These are phyloP conservation scores for Raffaelea deltoideospora DNA, from an alignment of 2,329 filamentous ascomycete species.

Conservation along the genomic window DNA sequence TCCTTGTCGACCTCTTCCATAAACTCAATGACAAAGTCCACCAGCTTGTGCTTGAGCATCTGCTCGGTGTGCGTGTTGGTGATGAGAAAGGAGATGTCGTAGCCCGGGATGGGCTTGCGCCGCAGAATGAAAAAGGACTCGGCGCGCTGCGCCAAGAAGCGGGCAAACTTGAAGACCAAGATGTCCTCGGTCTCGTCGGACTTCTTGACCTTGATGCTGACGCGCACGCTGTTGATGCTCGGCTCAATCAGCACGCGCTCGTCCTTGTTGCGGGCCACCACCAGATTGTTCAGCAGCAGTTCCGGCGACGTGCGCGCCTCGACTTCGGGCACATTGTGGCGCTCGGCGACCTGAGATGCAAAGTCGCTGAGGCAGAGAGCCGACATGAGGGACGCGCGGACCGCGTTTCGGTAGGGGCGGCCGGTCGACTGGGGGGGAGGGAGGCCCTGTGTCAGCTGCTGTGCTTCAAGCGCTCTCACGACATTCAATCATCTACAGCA, in stretches of 20 bases:
- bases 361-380: slow-evolving; percentile 93
- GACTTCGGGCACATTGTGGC: slow-evolving; percentile 96
- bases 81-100: slow-evolving; percentile 97
- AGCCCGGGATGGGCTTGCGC: slow-evolving; percentile 93
- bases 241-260: slow-evolving; percentile 94
- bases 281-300: slow-evolving; percentile 80
- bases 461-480: too few species aligned
- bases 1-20: slow-evolving; percentile 99
- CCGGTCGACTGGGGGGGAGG: too few species aligned
- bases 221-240: slow-evolving; percentile 88
- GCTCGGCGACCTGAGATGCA: slow-evolving; percentile 87
- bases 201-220: slow-evolving; percentile 99
- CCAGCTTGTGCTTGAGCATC: slow-evolving; percentile 97
- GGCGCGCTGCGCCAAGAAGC: slow-evolving; percentile 89
- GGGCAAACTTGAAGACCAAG: slow-evolving; percentile 93
- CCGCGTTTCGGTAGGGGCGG: slow-evolving; percentile 92
- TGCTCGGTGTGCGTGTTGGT: slow-evolving; percentile 98
- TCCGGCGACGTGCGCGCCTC: slow-evolving; percentile 88
- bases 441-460: too few species aligned
- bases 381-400: slow-evolving; percentile 84
- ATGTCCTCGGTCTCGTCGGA: slow-evolving; percentile 98
- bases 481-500: too few species aligned
- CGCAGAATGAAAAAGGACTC: slow-evolving; percentile 95
- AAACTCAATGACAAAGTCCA: slow-evolving; percentile 98
- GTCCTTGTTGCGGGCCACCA: slow-evolving; percentile 88